Conservation (phyloP, 768 basidiomycete species). For the Termitomyces sp. region DNA sequence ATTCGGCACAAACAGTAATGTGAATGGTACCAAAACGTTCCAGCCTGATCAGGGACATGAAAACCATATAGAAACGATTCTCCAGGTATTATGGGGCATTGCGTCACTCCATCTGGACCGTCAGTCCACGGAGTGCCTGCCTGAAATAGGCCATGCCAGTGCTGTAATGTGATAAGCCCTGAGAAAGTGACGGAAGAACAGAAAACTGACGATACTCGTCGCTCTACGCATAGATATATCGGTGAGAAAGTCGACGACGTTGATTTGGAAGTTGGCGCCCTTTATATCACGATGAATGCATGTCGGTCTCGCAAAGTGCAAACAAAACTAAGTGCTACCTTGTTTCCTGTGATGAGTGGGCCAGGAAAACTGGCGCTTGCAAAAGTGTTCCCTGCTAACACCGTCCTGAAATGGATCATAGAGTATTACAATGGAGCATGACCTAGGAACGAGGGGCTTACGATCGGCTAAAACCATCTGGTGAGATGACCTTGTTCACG, state of each 20-base stretch:
- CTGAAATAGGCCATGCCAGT: conserved; percentile 4
- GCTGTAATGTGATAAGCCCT: not conserved
- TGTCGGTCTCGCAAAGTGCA: not conserved
- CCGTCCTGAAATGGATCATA: not conserved
- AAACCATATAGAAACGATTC: conserved; percentile 1
- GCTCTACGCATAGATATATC: not conserved
- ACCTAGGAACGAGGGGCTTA: not conserved
- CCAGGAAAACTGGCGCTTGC: not conserved
- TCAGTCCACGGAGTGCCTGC: not conserved
- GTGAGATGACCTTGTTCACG: not conserved
- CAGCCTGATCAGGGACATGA: not conserved
- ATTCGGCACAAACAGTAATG: not conserved
- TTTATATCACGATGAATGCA: not conserved
- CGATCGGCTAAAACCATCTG: not conserved
- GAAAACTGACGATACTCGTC: not conserved
- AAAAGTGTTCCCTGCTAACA: not conserved
- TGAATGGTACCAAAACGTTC: conserved; percentile 5
- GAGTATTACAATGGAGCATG: not conserved
- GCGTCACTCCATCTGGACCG: not conserved
- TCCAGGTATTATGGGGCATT: conserved; percentile 1
- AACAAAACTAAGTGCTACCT: not conserved
- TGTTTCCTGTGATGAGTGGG: not conserved
- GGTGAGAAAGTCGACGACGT: not conserved
- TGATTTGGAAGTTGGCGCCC: not conserved
- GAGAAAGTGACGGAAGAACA: not conserved